These are phyloP conservation scores for Luffa acutangula DNA, from an alignment of 306 rosid species.

Conservation along the genomic window DNA sequence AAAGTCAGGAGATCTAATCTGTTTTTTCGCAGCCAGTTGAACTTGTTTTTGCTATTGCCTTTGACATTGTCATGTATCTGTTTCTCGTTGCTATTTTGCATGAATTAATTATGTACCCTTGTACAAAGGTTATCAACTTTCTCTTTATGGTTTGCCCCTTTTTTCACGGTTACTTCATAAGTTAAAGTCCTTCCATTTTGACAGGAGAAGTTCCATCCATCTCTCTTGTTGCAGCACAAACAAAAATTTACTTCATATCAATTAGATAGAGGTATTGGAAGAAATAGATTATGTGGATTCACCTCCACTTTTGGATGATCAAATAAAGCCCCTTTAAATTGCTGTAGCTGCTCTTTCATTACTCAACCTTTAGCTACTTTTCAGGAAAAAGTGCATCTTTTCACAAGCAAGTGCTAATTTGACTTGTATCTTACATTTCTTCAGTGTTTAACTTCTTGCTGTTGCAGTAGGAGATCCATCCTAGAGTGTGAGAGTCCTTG, in stretches of 20 bases:
- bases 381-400: background rate
- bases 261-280: background rate
- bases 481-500: background rate
- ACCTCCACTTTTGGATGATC: background rate
- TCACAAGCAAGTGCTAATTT: background rate
- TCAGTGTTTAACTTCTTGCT: background rate
- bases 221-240: background rate
- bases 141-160: background rate
- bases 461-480: too few species aligned
- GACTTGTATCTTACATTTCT: background rate
- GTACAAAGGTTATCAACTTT: conserved; percentile 2
- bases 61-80: background rate
- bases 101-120: conserved; percentile 1
- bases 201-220: background rate
- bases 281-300: background rate
- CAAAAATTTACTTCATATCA: background rate
- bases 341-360: background rate
- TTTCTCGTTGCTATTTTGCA: background rate
- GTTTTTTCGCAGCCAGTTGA: too few species aligned
- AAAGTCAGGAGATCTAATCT: background rate
- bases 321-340: background rate
- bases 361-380: background rate
- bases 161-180: background rate
- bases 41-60: conserved; percentile 6
- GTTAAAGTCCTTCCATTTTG: background rate